phyloP scores from a whole-genome alignment of 2,329 filamentous ascomycete genomes.

The Drechslera avenae region DNA sequence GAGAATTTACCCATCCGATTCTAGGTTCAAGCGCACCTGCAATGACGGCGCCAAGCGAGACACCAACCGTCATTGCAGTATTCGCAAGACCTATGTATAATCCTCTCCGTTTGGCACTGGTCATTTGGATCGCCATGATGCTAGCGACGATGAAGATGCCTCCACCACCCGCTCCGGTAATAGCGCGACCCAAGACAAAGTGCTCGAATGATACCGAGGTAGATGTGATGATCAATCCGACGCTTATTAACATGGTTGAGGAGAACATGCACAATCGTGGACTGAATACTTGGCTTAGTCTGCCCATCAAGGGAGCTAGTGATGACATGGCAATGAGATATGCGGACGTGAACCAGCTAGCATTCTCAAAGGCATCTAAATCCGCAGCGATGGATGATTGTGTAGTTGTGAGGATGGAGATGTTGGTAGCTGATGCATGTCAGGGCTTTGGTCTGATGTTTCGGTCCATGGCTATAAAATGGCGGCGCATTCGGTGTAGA shows the following conservation, averaged over 20 bases:
- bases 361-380: slow-evolving; percentile 72
- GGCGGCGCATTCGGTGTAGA: not conserved
- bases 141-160: slow-evolving; percentile 75
- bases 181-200: slow-evolving; percentile 71
- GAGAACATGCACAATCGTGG: slow-evolving; percentile 68
- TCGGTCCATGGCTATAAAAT: slow-evolving; percentile 14
- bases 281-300: slow-evolving; percentile 75
- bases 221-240: slow-evolving; percentile 69
- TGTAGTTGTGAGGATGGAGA: slow-evolving; percentile 80
- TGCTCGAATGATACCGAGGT: slow-evolving; percentile 61
- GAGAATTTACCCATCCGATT: slow-evolving; percentile 69
- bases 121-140: slow-evolving; percentile 77
- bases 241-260: slow-evolving; percentile 62
- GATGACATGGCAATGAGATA: slow-evolving; percentile 65
- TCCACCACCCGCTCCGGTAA: slow-evolving; percentile 72
- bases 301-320: slow-evolving; percentile 71
- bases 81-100: slow-evolving; percentile 77
- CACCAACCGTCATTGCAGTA: slow-evolving; percentile 71
- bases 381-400: slow-evolving; percentile 78
- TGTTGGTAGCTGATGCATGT: slow-evolving; percentile 63
- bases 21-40: slow-evolving; percentile 67
- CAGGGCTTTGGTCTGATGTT: slow-evolving; percentile 9
- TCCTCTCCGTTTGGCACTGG: slow-evolving; percentile 69
- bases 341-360: slow-evolving; percentile 80
- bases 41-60: slow-evolving; percentile 73